Evolutionary conservation across 495 filamentous ascomycete species (phyloP).

Genomic region (Podospora sp.): DNA sequence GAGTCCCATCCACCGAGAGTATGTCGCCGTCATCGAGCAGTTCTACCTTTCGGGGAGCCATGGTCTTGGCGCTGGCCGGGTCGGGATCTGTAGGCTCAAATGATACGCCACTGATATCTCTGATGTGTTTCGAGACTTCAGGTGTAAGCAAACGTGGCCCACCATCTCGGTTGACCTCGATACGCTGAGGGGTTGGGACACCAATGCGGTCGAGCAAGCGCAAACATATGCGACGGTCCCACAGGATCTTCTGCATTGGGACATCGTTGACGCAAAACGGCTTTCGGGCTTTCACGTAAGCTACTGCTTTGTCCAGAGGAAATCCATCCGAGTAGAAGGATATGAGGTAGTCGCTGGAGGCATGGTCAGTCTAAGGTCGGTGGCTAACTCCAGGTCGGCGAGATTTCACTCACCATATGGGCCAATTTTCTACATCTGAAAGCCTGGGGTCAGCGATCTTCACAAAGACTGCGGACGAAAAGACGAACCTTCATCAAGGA

Average conservation of each 20-base stretch:
- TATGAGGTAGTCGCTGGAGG: slow-evolving; percentile 83
- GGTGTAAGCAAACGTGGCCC: slow-evolving; percentile 76
- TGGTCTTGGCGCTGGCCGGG: slow-evolving; percentile 49
- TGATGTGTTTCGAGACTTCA: slow-evolving; percentile 77
- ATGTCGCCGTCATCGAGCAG: slow-evolving; percentile 85
- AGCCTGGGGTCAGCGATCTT: slow-evolving; percentile 15
- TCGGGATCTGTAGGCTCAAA: slow-evolving; percentile 77
- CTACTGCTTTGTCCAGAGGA: slow-evolving; percentile 93
- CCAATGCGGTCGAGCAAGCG: slow-evolving; percentile 83
- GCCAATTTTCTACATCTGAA: slow-evolving; percentile 71
- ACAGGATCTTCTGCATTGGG: slow-evolving; percentile 96
- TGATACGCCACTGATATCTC: slow-evolving; percentile 74
- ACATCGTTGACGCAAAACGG: slow-evolving; percentile 98
- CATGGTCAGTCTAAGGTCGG: slow-evolving; percentile 17
- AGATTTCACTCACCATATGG: slow-evolving; percentile 53
- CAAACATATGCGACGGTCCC: slow-evolving; percentile 91
- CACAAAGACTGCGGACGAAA: slow-evolving; percentile 5
- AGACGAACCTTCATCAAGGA: slow-evolving; percentile 80
- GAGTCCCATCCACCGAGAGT: slow-evolving; percentile 78
- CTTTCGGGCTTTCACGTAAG: slow-evolving; percentile 86
- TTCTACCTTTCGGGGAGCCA: slow-evolving; percentile 69
- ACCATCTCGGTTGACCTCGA: slow-evolving; percentile 96
- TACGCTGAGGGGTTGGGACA: slow-evolving; percentile 81
- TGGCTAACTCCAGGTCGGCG: background rate
- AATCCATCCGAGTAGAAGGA: slow-evolving; percentile 98